Conservation (phyloP, 768 basidiomycete genomes). For the Phlegmacium glaucopus region DNA sequence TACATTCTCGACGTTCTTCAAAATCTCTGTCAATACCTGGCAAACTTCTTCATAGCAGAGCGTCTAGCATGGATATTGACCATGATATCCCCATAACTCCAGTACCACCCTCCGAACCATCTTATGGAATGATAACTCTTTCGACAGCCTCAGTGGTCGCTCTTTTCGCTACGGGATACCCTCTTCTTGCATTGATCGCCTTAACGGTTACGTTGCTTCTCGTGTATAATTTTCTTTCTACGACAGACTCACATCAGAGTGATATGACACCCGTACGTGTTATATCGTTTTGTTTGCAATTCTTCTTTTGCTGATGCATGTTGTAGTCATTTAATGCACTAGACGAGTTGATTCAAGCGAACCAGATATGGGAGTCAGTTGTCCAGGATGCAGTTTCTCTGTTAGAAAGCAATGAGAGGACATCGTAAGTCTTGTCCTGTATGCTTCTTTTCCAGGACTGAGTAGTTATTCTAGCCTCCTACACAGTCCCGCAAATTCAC, state of each 20-base stretch:
- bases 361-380: constrained; percentile 69
- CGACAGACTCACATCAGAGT: constrained; percentile 34
- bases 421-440: constrained; percentile 31
- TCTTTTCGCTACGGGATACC: constrained; percentile 42
- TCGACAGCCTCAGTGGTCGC: constrained; percentile 35
- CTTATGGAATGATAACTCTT: constrained; percentile 38
- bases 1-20: constrained; percentile 31
- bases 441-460: constrained; percentile 5
- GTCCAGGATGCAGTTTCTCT: constrained; percentile 65
- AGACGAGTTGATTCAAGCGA: constrained; percentile 63
- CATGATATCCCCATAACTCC: constrained; percentile 16
- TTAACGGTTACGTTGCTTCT: constrained; percentile 37
- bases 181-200: constrained; percentile 35
- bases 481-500: constrained; percentile 40
- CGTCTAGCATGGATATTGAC: constrained; percentile 32
- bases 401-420: constrained; percentile 69
- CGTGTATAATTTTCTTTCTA: constrained; percentile 29
- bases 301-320: constrained; percentile 4
- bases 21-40: constrained; percentile 43
- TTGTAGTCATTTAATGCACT: constrained; percentile 63
- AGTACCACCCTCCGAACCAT: constrained; percentile 29
- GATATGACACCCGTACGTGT: constrained; percentile 55
- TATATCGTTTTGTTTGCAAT: constrained; percentile 1
- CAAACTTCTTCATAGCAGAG: constrained; percentile 43
- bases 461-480: constrained; percentile 5